phyloP scores from a whole-genome alignment of 257 asterid species.

The Galeopsis tetrahit region DNA sequence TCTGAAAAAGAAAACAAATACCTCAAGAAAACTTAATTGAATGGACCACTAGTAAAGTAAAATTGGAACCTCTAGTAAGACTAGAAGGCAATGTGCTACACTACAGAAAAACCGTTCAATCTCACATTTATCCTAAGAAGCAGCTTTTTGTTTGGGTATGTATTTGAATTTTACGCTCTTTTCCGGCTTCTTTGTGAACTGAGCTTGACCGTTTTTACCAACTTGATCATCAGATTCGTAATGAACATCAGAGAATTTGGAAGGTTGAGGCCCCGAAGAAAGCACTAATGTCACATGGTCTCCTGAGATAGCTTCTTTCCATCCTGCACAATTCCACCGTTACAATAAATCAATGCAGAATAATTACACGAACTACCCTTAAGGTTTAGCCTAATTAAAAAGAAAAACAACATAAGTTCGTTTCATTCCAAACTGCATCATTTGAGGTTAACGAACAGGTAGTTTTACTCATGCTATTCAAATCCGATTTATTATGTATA shows the following conservation, averaged over 20 bases:
- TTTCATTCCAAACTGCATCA: background rate
- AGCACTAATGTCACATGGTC: conserved; percentile 72
- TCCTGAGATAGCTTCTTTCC: conserved; percentile 76
- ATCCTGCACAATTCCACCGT: conserved; percentile 57
- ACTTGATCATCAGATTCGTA: conserved; percentile 37
- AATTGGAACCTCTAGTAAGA: conserved; percentile 57
- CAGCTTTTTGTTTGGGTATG: conserved; percentile 64
- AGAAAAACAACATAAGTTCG: background rate
- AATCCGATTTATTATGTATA: background rate
- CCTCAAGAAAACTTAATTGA: conserved; percentile 35
- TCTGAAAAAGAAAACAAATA: conserved; percentile 24
- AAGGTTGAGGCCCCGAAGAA: conserved; percentile 49
- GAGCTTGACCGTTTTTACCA: conserved; percentile 38
- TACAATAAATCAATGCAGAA: conserved; percentile 7
- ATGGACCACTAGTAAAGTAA: conserved; percentile 56
- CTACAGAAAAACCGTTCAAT: conserved; percentile 45
- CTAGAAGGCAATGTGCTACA: conserved; percentile 30
- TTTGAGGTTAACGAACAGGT: background rate
- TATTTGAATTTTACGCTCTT: conserved; percentile 54
- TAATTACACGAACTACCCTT: background rate
- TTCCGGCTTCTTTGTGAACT: conserved; percentile 48
- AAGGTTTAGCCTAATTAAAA: background rate
- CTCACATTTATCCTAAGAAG: conserved; percentile 45
- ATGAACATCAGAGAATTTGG: conserved; percentile 37
- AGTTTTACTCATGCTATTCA: background rate